A percentile compares a stretch with the other conserved stretches of the same genome.
Evolutionary conservation across 2,329 filamentous ascomycete genomes (phyloP).

Genomic region (Mycosphaerella sp.): DNA sequence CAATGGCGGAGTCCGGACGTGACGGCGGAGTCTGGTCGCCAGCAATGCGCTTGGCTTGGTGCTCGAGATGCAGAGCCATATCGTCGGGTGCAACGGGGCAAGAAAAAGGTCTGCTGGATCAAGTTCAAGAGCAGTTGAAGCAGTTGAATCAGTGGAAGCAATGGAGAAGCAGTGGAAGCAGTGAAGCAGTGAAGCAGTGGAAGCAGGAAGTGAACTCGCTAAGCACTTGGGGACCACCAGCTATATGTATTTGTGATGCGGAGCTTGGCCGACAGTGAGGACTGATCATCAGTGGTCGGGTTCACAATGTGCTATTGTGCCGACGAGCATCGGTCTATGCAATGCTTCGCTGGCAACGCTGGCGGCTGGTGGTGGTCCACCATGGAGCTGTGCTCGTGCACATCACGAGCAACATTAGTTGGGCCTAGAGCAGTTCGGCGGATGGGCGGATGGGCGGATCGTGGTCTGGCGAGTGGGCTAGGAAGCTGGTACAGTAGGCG

Average conservation of each 20-base stretch:
- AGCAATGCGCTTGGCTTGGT: neutral
- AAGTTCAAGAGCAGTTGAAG: neutral
- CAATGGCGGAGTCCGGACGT: conserved; percentile 20
- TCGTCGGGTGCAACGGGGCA: neutral
- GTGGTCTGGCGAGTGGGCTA: conserved; percentile 1
- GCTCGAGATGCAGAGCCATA: conserved; percentile 5
- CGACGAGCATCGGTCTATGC: conserved; percentile 2
- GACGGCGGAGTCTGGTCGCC: conserved; percentile 3
- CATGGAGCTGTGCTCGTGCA: conserved; percentile 3
- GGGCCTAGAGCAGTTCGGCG: conserved; percentile 1
- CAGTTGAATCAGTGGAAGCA: too few relatives aligned
- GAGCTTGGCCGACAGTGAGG: neutral
- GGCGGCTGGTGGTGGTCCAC: conserved; percentile 4
- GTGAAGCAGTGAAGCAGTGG: neutral
- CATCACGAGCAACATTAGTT: neutral
- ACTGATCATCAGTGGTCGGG: neutral
- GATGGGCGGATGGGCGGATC: neutral
- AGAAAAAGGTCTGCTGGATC: neutral
- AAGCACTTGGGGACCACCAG: neutral
- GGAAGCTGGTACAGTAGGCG: conserved; percentile 1
- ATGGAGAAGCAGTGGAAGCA: too few relatives aligned
- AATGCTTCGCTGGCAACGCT: conserved; percentile 10
- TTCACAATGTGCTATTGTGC: neutral
- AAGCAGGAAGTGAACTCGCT: neutral
- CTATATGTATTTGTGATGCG: conserved; percentile 2